Base-by-base conservation (phyloP, 2,329 filamentous ascomycete species). In the Hypoxylon sp. region DNA sequence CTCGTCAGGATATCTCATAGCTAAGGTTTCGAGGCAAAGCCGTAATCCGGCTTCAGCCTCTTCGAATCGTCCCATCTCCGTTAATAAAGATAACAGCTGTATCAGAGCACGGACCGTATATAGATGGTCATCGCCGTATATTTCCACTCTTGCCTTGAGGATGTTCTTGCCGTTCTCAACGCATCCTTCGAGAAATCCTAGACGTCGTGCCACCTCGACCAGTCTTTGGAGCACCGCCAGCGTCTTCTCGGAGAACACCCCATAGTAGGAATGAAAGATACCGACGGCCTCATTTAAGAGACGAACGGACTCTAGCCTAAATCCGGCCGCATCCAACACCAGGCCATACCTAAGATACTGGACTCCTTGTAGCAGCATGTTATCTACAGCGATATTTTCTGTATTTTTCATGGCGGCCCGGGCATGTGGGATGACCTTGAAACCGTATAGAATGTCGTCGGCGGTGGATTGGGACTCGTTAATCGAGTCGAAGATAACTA, bases 401-500 rank as follows among this genome's bases (percentile, higher is more conserved):
- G 59, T 56, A 1, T 29, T 51, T 19, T 32, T 23, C 34, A 56
- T 50, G 1, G 23, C 45, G n/a, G 59, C 51, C 21, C 7, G 16
- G 1, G 9, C 32, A 30, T 62, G 59, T 19, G 51, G 59, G 29
- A 62, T 32, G 11, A 62, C 0, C 12, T 45, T 50, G 14, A 37
- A 23, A 2, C 11, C 12, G 14, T 62, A 62, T 19, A 45, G 12
- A 7, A 41, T 21, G 12, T 56, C 46, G 2, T 11, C 9, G 16
- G 16, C 9, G 37, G 3, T 41, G 34, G 34, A 39, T 41, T 11
- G 37, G 3, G 37, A 41, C 37, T 55, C 43, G 45, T 1, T 5
- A 12, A 56, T n/a, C 9, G 63, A 50, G 51, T 65, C 63, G 48
- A 65, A 65, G 19, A 65, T 8, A 2, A 65, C 9, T 19, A 61